Evolutionary conservation across 2,329 filamentous ascomycete genomes (phyloP).

Genomic region (Hypoxylon sp.): DNA sequence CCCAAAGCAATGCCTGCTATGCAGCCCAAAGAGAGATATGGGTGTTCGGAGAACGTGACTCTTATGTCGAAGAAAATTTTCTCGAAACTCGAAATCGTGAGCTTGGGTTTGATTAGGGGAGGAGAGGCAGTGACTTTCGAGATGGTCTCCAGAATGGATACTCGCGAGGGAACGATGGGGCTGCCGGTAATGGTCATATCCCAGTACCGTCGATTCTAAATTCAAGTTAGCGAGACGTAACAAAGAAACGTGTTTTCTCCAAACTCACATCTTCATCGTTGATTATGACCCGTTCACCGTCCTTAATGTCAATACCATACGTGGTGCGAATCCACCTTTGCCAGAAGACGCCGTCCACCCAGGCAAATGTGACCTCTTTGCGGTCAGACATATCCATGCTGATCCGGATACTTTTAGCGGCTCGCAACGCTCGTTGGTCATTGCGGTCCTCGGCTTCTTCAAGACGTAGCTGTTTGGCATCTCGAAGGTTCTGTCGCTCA

Average conservation of each 20-base stretch:
- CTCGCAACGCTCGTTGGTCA: slow-evolving; percentile 86
- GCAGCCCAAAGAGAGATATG: slow-evolving; percentile 70
- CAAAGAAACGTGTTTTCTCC: background rate
- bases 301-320: slow-evolving; percentile 89
- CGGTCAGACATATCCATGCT: slow-evolving; percentile 89
- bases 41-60: slow-evolving; percentile 71
- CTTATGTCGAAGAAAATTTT: slow-evolving; percentile 79
- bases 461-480: slow-evolving; percentile 94
- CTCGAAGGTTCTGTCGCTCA: slow-evolving; percentile 91
- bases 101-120: slow-evolving; percentile 81
- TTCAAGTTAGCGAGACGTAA: slow-evolving; percentile 54
- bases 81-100: slow-evolving; percentile 79
- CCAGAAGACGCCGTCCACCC: slow-evolving; percentile 98
- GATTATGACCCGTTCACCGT: slow-evolving; percentile 93
- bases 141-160: slow-evolving; percentile 90
- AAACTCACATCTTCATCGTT: slow-evolving; percentile 94
- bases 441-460: slow-evolving; percentile 96
- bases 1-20: slow-evolving; percentile 70
- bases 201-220: slow-evolving; percentile 92
- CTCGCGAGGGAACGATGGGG: slow-evolving; percentile 88
- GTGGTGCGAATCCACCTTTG: slow-evolving; percentile 96
- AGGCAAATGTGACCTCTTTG: slow-evolving; percentile 94
- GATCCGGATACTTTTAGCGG: slow-evolving; percentile 92
- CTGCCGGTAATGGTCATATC: slow-evolving; percentile 91
- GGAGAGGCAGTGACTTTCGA: slow-evolving; percentile 78